Conservation (phyloP, 345 rosid species). For the Lepidium aucheri region DNA sequence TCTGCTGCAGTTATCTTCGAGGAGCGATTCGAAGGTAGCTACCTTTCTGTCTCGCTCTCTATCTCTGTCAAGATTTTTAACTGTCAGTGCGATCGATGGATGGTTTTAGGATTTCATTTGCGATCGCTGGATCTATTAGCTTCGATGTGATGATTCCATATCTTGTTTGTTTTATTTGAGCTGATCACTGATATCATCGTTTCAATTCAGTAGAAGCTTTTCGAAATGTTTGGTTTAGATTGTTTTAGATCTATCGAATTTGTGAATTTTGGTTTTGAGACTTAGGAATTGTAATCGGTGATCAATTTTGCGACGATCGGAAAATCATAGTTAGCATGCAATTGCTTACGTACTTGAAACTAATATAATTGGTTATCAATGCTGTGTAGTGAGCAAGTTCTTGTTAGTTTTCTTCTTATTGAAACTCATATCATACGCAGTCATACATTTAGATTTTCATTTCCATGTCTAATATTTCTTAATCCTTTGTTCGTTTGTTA, state of each 20-base stretch:
- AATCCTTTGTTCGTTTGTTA: not conserved
- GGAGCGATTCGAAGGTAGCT: constrained; percentile 78
- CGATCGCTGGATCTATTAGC: not conserved
- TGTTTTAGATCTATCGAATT: constrained; percentile 5
- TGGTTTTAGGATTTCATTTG: constrained; percentile 19
- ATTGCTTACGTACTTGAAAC: not conserved
- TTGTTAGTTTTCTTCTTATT: not conserved
- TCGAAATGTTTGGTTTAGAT: not conserved
- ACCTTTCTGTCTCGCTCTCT: not conserved
- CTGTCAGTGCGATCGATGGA: not conserved
- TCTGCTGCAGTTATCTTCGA: constrained; percentile 77
- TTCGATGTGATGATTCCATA: not conserved
- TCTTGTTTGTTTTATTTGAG: not conserved
- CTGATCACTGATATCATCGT: not conserved
- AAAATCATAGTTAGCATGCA: not conserved
- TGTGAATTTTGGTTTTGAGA: not conserved
- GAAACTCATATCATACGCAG: not conserved
- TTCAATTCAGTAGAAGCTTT: not conserved
- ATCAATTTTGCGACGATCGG: not conserved
- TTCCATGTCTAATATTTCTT: not conserved
- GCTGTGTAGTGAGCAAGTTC: not conserved
- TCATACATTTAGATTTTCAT: not conserved
- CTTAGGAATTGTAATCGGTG: not conserved
- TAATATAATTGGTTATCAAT: not conserved
- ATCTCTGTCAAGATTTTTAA: not conserved